These are phyloP conservation scores for Penicillium sp. DNA, from an alignment of 2,329 filamentous ascomycete species.

Conservation along the genomic window DNA sequence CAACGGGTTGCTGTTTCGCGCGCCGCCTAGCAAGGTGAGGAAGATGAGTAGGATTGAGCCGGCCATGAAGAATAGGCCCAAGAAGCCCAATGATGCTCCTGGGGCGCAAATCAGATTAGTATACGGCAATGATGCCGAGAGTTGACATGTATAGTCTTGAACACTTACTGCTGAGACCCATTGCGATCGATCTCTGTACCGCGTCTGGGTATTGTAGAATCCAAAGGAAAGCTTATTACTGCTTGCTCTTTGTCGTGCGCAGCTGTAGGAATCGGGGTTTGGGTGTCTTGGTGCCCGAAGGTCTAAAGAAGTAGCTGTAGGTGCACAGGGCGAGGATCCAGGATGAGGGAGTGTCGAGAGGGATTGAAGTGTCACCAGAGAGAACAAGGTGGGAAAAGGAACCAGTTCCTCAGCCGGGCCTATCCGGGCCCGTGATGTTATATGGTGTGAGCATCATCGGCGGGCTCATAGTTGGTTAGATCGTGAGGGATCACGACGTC, in stretches of 20 bases:
- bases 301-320: slow-evolving; percentile 12
- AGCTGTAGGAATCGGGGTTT: slow-evolving; percentile 5
- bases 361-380: background rate
- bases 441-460: slow-evolving; percentile 30
- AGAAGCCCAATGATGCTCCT: slow-evolving; percentile 57
- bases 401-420: slow-evolving; percentile 14
- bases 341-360: slow-evolving; percentile 2
- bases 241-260: background rate
- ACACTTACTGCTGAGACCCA: slow-evolving; percentile 33
- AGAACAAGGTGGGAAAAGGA: slow-evolving; percentile 2
- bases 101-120: too few relatives aligned
- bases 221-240: background rate
- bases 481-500: slow-evolving; percentile 34
- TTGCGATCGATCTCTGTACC: slow-evolving; percentile 11
- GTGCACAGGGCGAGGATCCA: slow-evolving; percentile 1
- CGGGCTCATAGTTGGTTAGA: slow-evolving; percentile 7
- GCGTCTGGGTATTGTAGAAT: background rate
- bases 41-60: slow-evolving; percentile 63
- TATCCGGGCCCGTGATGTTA: slow-evolving; percentile 23
- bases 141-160: background rate
- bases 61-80: slow-evolving; percentile 61
- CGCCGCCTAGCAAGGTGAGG: slow-evolving; percentile 63
- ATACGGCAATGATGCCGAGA: background rate
- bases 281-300: slow-evolving; percentile 11
- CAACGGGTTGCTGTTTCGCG: slow-evolving; percentile 56